Base-by-base conservation (phyloP, 2,329 filamentous ascomycete species). In the Xylariales sp. region DNA sequence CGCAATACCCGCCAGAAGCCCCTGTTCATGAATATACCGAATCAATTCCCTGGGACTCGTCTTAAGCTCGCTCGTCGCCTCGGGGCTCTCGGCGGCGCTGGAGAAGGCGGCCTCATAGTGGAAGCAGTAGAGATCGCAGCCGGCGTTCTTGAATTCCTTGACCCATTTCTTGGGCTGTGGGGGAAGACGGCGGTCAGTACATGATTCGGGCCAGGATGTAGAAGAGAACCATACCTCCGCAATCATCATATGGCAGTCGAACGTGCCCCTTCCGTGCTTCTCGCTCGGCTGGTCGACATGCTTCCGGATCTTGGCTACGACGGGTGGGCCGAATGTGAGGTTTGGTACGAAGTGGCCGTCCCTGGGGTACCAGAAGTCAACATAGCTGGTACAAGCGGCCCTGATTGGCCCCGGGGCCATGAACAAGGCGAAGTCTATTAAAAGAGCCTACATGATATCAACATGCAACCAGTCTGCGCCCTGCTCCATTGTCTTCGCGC, bases 241-340 rank as follows among this genome's bases (percentile, higher is more conserved):
- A 61, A 98, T 95, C 93, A 98, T 98, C 93, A 98, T 97, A 69
- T 98, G 93, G 76, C 93, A 98, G 68, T 98, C 93, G 63, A 98
- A 98, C 11, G 91, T 97, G 47, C 93, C 93, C 54, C 83, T 86
- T 40, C 86, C 89, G 52, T 84, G 73, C 24, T 76, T 76, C 38
- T 76, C 70, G 29, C 73, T 73, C 3, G 89, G 90, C 52, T 76
- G 75, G 43, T 88, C 83, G 55, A 98, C 90, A 57, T 95, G 86
- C 33, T 78, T 74, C 48, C 93, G 82, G 56, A 98, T 93, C 72
- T 91, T 95, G 53, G 88, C 91, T 33, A 98, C 93, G 27, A 98
- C 89, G 4, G 91, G 90, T 15, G 91, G 83, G 45, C 93, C 93
- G 59, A 97, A 96, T 35, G 93, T 97, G 65, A 98, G 89, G 70